Percentiles rank a stretch among this genome's conserved stretches.
phyloP scores from a whole-genome alignment of 768 basidiomycete genomes.

The Rhodotorula paludigena region DNA sequence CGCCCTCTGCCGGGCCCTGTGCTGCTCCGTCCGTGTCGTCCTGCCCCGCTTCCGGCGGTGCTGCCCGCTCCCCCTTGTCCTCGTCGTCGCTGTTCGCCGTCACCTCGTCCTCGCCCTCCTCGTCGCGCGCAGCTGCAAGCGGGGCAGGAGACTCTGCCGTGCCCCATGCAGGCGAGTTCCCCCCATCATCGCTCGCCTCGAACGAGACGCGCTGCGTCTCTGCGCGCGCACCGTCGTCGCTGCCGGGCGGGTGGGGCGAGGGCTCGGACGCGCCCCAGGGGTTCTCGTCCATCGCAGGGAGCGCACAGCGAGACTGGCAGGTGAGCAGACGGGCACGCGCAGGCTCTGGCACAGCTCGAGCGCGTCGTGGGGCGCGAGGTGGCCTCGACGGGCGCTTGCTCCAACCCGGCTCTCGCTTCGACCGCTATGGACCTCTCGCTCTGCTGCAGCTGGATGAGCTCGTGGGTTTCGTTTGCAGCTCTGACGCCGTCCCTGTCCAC shows the following conservation, averaged over 20 bases:
- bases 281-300: constrained; percentile 25
- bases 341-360: too few relatives aligned
- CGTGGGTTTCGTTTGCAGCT: too few relatives aligned
- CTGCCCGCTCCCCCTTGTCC: not conserved
- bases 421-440: too few relatives aligned
- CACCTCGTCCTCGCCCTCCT: not conserved
- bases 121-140: not conserved
- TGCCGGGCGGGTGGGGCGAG: not conserved
- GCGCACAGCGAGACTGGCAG: not conserved
- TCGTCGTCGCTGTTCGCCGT: not conserved
- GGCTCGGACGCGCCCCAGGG: constrained; percentile 24
- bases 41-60: not conserved
- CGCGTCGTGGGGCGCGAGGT: too few relatives aligned
- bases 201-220: not conserved
- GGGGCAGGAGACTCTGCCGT: too few relatives aligned
- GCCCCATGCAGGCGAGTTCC: not conserved
- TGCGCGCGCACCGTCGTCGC: not conserved
- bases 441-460: too few relatives aligned
- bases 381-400: too few relatives aligned
- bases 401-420: too few relatives aligned
- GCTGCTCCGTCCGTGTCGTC: not conserved
- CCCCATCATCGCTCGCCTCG: not conserved
- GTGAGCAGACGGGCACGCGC: too few relatives aligned
- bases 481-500: too few relatives aligned
- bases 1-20: not conserved